Percentiles rank a stretch among this genome's conserved stretches.
Evolutionary conservation across 768 basidiomycete species (phyloP).

Genomic region (Suillus americanus): DNA sequence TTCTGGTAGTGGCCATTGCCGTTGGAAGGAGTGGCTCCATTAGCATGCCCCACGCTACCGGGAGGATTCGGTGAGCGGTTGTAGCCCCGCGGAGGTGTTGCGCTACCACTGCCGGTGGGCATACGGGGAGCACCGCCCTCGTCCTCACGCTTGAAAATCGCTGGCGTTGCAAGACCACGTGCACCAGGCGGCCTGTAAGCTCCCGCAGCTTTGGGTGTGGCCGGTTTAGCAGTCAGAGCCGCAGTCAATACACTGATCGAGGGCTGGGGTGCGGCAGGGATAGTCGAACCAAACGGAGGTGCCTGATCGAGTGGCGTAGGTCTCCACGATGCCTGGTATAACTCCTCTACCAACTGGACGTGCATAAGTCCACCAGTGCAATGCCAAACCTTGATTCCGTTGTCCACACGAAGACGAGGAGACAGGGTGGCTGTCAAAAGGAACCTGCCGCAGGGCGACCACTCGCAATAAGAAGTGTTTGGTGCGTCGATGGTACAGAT

Average conservation of each 20-base stretch:
- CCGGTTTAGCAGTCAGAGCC: constrained; percentile 52
- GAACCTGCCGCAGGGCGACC: constrained; percentile 92
- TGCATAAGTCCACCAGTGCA: constrained; percentile 88
- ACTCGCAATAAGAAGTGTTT: constrained; percentile 92
- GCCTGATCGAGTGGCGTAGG: constrained; percentile 67
- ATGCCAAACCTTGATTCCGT: constrained; percentile 96
- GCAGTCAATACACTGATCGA: constrained; percentile 53
- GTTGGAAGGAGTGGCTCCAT: constrained; percentile 20
- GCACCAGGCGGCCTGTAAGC: constrained; percentile 95
- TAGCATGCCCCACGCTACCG: constrained; percentile 31
- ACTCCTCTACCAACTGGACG: constrained; percentile 77
- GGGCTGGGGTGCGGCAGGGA: constrained; percentile 71
- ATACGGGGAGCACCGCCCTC: constrained; percentile 68
- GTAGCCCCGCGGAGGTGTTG: constrained; percentile 64
- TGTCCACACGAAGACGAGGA: constrained; percentile 93
- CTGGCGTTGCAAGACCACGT: constrained; percentile 83
- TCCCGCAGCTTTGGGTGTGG: constrained; percentile 67
- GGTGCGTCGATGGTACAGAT: constrained; percentile 82
- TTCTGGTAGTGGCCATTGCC: constrained; percentile 34
- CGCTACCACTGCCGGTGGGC: constrained; percentile 50
- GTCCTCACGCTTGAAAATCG: constrained; percentile 89
- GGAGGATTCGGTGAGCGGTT: constrained; percentile 57
- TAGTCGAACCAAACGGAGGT: constrained; percentile 61
- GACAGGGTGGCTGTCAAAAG: constrained; percentile 95
- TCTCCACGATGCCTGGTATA: constrained; percentile 88